Conservation (phyloP, 768 basidiomycete genomes). For the Imleria badia region DNA sequence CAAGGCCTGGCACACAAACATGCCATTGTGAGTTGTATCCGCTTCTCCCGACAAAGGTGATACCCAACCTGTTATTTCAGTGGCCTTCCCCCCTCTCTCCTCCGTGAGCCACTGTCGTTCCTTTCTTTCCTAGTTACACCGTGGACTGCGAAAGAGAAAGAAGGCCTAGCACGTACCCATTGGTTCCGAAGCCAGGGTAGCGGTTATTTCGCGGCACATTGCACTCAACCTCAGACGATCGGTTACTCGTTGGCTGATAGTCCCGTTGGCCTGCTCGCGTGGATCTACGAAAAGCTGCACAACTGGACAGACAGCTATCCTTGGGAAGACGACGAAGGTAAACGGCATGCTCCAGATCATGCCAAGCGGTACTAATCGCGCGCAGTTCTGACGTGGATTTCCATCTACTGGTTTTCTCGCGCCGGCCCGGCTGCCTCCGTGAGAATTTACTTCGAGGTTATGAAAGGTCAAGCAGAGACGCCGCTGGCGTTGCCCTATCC, state of each 20-base stretch:
- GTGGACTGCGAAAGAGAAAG: slow-evolving; percentile 27
- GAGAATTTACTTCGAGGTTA: slow-evolving; percentile 58
- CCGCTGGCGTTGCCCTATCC: neutral
- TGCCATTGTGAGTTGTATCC: slow-evolving; percentile 37
- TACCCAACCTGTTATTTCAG: slow-evolving; percentile 10
- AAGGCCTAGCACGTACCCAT: slow-evolving; percentile 15
- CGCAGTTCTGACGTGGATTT: slow-evolving; percentile 58
- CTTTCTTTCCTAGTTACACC: slow-evolving; percentile 26
- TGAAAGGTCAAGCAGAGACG: neutral
- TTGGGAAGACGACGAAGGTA: slow-evolving; percentile 57
- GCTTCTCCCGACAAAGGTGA: neutral
- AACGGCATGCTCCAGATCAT: slow-evolving; percentile 5
- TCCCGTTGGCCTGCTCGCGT: slow-evolving; percentile 49
- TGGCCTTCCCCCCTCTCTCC: slow-evolving; percentile 29
- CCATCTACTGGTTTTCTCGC: slow-evolving; percentile 58
- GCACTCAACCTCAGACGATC: slow-evolving; percentile 50
- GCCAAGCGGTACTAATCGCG: neutral
- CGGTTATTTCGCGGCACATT: slow-evolving; percentile 33
- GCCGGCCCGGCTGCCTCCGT: slow-evolving; percentile 55
- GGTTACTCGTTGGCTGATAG: slow-evolving; percentile 57
- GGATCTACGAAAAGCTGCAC: slow-evolving; percentile 52
- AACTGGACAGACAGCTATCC: slow-evolving; percentile 50
- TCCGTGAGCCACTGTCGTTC: slow-evolving; percentile 24
- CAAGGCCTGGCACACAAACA: slow-evolving; percentile 56
- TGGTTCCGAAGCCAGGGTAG: slow-evolving; percentile 21